Base-by-base conservation (phyloP, 2,329 filamentous ascomycete genomes). In the Trichoderma sp. region DNA sequence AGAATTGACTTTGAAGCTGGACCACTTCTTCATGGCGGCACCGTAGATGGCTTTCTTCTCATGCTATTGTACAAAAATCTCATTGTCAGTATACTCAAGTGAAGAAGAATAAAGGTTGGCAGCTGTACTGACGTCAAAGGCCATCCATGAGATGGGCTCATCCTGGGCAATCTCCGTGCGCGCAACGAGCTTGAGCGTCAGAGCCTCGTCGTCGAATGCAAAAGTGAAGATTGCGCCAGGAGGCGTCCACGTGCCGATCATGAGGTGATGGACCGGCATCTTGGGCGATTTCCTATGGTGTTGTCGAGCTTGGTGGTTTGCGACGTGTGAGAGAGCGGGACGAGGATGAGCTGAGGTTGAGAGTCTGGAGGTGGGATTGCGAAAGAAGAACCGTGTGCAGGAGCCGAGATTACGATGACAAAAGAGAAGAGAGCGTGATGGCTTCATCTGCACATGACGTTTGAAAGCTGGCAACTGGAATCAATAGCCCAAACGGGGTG, bases 81-180 rank as follows among this genome's bases (percentile, higher is more conserved):
- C 8, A 58, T 58, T 11, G 26, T 51, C n/a, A 51, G 47, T 51
- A 21, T 51, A 30, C 9, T 47, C 21, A 8, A 2, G 43, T 21
- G n/a, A 51, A 21, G 9, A 21, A 8, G 8, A n/a, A 21, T 24
- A 11, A 21, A 21, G 5, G 47, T 8, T 43, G 18, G 3, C 2
- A 53, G 47, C 47, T 24, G 21, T 14, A 53, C 91, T 83, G 84
- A 94, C 93, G 80, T 93, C 92, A 78, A 97, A 95, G 18, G 93
- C 91, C 92, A 97, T 95, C 94, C 94, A 97, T 73, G 93, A 97
- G 75, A 97, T 96, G 8, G 94, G 93, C 82, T 97, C 93, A 74
- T 95, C 92, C 67, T 92, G 83, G 5, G 93, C 91, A 71, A 97
- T 96, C 72, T 90, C 89, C 1, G 93, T 96, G 76, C 91, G 90